Conservation (phyloP, 306 rosid species). For the Gynostemma pentaphyllum region DNA sequence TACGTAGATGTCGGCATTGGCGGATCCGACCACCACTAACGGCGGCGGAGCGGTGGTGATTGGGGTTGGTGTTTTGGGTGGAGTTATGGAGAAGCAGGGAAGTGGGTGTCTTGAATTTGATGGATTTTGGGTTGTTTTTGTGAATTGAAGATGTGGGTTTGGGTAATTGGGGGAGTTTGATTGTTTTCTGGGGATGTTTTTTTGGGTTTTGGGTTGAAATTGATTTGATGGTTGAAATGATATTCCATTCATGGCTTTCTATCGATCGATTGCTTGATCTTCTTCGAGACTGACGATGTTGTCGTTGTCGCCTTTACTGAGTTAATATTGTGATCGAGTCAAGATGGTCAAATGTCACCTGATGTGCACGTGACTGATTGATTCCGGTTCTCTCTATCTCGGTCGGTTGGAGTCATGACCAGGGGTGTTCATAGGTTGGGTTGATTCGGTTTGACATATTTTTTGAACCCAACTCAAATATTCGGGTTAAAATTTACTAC, state of each 20-base stretch:
- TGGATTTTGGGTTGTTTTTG: slow-evolving; percentile 11
- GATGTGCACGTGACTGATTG: no score
- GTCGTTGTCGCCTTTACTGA: no score
- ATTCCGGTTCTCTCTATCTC: no score
- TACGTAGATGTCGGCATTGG: slow-evolving; percentile 78
- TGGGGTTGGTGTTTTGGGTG: slow-evolving; percentile 24
- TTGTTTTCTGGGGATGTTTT: neutral
- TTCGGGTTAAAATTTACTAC: no score
- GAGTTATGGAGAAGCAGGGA: slow-evolving; percentile 24
- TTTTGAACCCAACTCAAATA: no score
- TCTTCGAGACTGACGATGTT: no score
- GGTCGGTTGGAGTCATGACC: no score
- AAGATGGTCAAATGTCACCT: no score
- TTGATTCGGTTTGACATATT: no score
- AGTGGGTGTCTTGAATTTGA: slow-evolving; percentile 14
- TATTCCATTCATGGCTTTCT: slow-evolving; percentile 23
- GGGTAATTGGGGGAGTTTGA: slow-evolving; percentile 5
- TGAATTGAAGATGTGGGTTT: slow-evolving; percentile 34
- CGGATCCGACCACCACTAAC: slow-evolving; percentile 77
- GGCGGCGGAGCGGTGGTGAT: slow-evolving; percentile 22
- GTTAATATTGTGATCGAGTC: no score
- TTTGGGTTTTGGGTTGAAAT: slow-evolving; percentile 13
- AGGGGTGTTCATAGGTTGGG: no score
- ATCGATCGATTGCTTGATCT: slow-evolving; percentile 12
- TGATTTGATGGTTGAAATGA: slow-evolving; percentile 28